A percentile compares a stretch with the other conserved stretches of the same genome.
These are phyloP conservation scores for Pseudotulostoma volvatum DNA, from an alignment of 495 filamentous ascomycete species.

Conservation along the genomic window DNA sequence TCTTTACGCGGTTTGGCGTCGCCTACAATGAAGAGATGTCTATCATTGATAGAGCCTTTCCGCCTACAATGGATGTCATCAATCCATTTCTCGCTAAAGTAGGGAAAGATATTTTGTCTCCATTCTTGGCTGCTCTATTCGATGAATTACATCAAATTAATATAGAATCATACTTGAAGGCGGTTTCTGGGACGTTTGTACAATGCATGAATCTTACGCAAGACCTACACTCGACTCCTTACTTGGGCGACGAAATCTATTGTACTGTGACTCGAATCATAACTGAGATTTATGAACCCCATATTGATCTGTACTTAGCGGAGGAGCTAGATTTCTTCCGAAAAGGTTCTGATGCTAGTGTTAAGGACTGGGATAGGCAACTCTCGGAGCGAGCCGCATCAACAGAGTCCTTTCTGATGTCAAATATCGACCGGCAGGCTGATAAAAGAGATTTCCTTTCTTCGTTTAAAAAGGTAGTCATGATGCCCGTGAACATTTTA, in stretches of 20 bases:
- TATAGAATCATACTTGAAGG: slow-evolving; percentile 67
- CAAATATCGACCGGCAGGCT: slow-evolving; percentile 79
- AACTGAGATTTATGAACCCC: slow-evolving; percentile 65
- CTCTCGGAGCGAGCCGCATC: slow-evolving; percentile 80
- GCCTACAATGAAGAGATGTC: slow-evolving; percentile 73
- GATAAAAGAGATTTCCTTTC: slow-evolving; percentile 93
- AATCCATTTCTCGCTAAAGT: slow-evolving; percentile 66
- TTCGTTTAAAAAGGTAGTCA: slow-evolving; percentile 96
- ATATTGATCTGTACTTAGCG: slow-evolving; percentile 81
- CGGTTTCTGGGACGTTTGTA: slow-evolving; percentile 72
- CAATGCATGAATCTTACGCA: slow-evolving; percentile 62
- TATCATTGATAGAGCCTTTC: slow-evolving; percentile 75
- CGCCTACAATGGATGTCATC: slow-evolving; percentile 53
- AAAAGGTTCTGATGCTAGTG: slow-evolving; percentile 53
- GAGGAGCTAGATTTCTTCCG: slow-evolving; percentile 85
- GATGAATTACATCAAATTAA: slow-evolving; percentile 73
- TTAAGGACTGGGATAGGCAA: slow-evolving; percentile 77
- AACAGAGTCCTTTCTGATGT: slow-evolving; percentile 88
- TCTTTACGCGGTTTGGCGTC: slow-evolving; percentile 56
- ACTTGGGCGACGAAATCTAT: slow-evolving; percentile 36
- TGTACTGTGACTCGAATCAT: slow-evolving; percentile 43
- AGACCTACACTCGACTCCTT: slow-evolving; percentile 48
- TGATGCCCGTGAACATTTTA: slow-evolving; percentile 90
- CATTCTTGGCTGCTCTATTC: slow-evolving; percentile 73
- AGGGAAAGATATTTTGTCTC: slow-evolving; percentile 66